A percentile compares a stretch with the other conserved stretches of the same genome.
Conservation (phyloP, 345 rosid genomes). For the Citropsis articulata region DNA sequence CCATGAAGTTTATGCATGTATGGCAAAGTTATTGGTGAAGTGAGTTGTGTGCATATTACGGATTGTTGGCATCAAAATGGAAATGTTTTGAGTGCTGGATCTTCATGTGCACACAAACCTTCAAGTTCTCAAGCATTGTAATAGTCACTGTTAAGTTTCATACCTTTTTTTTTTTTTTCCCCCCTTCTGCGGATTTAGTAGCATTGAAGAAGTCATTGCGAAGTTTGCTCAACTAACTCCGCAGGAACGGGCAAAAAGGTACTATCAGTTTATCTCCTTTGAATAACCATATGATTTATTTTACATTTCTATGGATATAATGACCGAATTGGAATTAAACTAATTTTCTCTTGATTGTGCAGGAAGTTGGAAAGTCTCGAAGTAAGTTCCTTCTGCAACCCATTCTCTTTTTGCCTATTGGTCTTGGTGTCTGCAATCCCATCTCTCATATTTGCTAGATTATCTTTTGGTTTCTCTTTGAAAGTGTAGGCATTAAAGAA, state of each 20-base stretch:
- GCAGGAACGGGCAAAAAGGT: conserved; percentile 89
- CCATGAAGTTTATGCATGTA: background rate
- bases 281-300: background rate
- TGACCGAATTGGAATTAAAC: background rate
- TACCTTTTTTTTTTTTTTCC: background rate
- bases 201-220: conserved; percentile 68
- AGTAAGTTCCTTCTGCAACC: conserved; percentile 43
- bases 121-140: background rate
- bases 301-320: conserved; percentile 6
- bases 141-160: conserved; percentile 1
- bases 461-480: conserved; percentile 24
- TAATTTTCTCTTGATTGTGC: conserved; percentile 32
- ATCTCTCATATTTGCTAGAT: conserved; percentile 13
- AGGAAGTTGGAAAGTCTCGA: conserved; percentile 91
- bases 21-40: background rate
- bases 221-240: conserved; percentile 75
- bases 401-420: background rate
- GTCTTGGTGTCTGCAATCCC: background rate
- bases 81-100: background rate
- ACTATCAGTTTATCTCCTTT: background rate
- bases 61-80: background rate
- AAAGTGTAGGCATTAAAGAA: conserved; percentile 70
- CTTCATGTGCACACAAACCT: background rate
- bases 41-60: background rate
- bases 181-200: conserved; percentile 31